Percentiles rank a stretch among this genome's conserved stretches.
These are phyloP conservation scores for Byssoonygena ceratinophila DNA, from an alignment of 2,329 filamentous ascomycete species.

Conservation along the genomic window DNA sequence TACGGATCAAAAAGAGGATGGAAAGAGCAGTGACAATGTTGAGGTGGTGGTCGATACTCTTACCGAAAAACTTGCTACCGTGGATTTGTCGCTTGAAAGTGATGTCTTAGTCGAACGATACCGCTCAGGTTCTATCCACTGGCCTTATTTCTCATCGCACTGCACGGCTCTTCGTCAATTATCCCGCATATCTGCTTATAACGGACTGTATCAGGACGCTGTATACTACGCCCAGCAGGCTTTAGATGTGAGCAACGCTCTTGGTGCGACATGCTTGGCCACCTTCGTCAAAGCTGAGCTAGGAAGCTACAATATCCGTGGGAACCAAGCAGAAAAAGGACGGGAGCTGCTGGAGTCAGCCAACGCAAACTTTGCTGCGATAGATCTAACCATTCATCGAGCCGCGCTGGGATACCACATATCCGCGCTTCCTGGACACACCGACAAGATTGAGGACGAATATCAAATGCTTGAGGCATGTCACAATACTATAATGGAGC, in stretches of 20 bases:
- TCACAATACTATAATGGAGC: slow-evolving; percentile 31
- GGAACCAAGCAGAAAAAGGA: slow-evolving; percentile 42
- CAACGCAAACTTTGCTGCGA: slow-evolving; percentile 42
- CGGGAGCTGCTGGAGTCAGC: slow-evolving; percentile 50
- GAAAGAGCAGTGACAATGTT: slow-evolving; percentile 17
- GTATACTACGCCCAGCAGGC: slow-evolving; percentile 80
- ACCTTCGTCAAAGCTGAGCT: slow-evolving; percentile 40
- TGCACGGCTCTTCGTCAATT: slow-evolving; percentile 62
- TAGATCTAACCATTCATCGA: slow-evolving; percentile 43
- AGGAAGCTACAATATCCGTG: slow-evolving; percentile 41
- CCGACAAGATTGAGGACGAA: slow-evolving; percentile 33
- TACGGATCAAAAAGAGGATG: slow-evolving; percentile 28
- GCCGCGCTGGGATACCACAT: slow-evolving; percentile 40
- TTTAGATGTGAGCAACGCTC: slow-evolving; percentile 60
- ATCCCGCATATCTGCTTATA: slow-evolving; percentile 66
- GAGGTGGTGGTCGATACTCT: slow-evolving; percentile 29
- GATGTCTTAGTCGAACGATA: slow-evolving; percentile 26
- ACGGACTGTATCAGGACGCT: slow-evolving; percentile 80
- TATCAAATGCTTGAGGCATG: slow-evolving; percentile 43
- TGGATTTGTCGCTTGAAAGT: slow-evolving; percentile 28
- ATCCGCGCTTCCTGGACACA: slow-evolving; percentile 39
- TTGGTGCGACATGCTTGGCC: slow-evolving; percentile 49
- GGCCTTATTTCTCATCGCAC: slow-evolving; percentile 65
- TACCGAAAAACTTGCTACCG: slow-evolving; percentile 31
- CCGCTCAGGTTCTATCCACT: slow-evolving; percentile 58